Conservation (phyloP, 768 basidiomycete species). For the Tricholomella constricta region DNA sequence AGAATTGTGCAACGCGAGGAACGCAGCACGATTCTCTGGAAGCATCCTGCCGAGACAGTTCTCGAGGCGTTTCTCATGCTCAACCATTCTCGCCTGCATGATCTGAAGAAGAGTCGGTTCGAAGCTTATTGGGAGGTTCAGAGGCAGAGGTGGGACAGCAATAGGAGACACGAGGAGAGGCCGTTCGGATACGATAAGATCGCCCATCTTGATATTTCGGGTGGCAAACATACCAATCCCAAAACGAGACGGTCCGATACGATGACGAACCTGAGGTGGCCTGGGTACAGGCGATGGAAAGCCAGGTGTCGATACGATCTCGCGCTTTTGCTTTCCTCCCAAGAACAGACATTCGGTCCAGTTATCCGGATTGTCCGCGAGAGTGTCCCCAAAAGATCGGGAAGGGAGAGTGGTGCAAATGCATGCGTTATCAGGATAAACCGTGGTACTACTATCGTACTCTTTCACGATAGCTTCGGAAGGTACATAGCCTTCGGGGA, state of each 20-base stretch:
- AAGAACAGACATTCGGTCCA: slow-evolving; percentile 11
- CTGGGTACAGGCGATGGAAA: slow-evolving; percentile 12
- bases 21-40: slow-evolving; percentile 20
- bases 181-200: slow-evolving; percentile 24
- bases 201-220: not conserved
- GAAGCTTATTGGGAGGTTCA: not conserved
- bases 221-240: slow-evolving; percentile 6
- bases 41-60: slow-evolving; percentile 22
- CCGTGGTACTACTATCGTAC: not conserved
- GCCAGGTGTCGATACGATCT: slow-evolving; percentile 3
- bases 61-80: slow-evolving; percentile 17
- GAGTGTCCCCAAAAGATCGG: not conserved
- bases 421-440: not conserved
- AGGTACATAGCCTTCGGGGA: not conserved
- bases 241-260: not conserved
- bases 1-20: slow-evolving; percentile 26
- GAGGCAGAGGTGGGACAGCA: not conserved
- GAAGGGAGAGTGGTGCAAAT: slow-evolving; percentile 7
- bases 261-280: not conserved
- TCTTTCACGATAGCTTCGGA: not conserved
- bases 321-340: not conserved
- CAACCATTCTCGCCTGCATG: slow-evolving; percentile 6
- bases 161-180: slow-evolving; percentile 32
- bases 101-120: not conserved
- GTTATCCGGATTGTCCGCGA: not conserved